Evolutionary conservation across 2,329 filamentous ascomycete genomes (phyloP), one percentile per base, ranked within the genome.

Genomic region (Thelonectria olida): DNA sequence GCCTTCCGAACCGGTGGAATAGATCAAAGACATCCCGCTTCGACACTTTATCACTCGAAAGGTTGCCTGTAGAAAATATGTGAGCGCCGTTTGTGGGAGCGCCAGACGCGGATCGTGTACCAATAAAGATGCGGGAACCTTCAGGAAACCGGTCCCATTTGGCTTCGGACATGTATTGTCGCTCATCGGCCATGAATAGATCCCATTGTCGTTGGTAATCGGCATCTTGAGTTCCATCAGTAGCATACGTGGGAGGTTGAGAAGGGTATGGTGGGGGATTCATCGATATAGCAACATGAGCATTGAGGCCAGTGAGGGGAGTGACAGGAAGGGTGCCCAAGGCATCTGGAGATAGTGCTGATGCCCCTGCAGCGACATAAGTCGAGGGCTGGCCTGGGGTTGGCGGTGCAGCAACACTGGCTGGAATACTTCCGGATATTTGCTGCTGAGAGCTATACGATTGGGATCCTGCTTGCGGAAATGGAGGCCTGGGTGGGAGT

Each of bases 1-100:
- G 82, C 63, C 90, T 90, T 54, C 96, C 96, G 74, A 93, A 94
- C 58, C 85, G 86, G 73, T 93, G 89, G 74, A 99, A 98, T 17
- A 95, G 85, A 73, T 97, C 91, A 78, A 97, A 98, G 8, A 98
- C 88, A 77, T 98, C 94, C 67, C 91, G 88, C 78, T 98, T 98
- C 7, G 92, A 96, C 13, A 97, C 94, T 73, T 94, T 90, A 75
- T 98, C 95, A 54, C 92, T 95, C 2, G 93, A 94, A 10, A 99
- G 84, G 74, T 98, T 99, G 55, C 94, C 93, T 92, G 73, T 55
- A 75, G 65, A 62, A 58, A 80, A 75, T 60, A 64, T 66, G 54
- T 61, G 62, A 67, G 61, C 64, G 65, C 57, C 55, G 19, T 59
- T 63, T 65, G 72, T 71, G 65, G 64, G 68, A 62, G 66, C 67